These are phyloP conservation scores for Xerophyta viscosa DNA, from an alignment of 106 monocot genomes.

Conservation along the genomic window DNA sequence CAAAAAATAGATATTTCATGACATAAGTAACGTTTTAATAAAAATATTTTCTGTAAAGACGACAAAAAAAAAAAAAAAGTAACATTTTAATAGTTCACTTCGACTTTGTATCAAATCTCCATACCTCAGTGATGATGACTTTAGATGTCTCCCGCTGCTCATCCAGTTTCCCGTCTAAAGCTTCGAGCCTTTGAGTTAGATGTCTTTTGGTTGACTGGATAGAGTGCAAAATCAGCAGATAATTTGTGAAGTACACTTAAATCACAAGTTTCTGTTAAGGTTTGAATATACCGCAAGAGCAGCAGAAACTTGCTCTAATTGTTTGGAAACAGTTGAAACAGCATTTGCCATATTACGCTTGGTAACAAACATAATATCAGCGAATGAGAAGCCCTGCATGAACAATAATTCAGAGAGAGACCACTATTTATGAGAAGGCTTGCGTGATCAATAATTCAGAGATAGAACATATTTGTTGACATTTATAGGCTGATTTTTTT, in stretches of 20 bases:
- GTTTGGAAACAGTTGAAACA: conserved; percentile 70
- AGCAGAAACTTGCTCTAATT: conserved; percentile 80
- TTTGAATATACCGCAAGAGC: conserved; percentile 61
- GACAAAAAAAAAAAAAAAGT: too few relatives aligned
- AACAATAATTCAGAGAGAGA: not conserved
- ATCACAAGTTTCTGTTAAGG: not conserved
- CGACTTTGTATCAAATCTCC: too few relatives aligned
- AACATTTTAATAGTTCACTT: not conserved
- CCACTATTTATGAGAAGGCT: too few relatives aligned
- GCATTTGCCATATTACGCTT: conserved; percentile 90
- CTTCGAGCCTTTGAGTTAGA: conserved; percentile 70
- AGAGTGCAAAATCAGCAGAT: too few relatives aligned
- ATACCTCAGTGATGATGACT: conserved; percentile 74
- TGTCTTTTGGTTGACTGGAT: conserved; percentile 70
- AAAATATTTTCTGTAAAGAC: too few relatives aligned
- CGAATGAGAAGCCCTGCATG: conserved; percentile 74
- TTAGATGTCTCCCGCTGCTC: conserved; percentile 75
- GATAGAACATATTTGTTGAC: too few relatives aligned
- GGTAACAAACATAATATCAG: conserved; percentile 95
- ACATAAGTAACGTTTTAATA: too few relatives aligned
- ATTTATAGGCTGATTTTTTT: too few relatives aligned
- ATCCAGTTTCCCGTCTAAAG: conserved; percentile 73
- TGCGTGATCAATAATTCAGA: too few relatives aligned
- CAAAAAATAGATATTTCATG: too few relatives aligned
- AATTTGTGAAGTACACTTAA: conserved; percentile 2